Evolutionary conservation across 1,284 basidiomycete genomes (phyloP), one percentile per base, ranked within the genome.

Genomic region (Cryptococcus sp.): DNA sequence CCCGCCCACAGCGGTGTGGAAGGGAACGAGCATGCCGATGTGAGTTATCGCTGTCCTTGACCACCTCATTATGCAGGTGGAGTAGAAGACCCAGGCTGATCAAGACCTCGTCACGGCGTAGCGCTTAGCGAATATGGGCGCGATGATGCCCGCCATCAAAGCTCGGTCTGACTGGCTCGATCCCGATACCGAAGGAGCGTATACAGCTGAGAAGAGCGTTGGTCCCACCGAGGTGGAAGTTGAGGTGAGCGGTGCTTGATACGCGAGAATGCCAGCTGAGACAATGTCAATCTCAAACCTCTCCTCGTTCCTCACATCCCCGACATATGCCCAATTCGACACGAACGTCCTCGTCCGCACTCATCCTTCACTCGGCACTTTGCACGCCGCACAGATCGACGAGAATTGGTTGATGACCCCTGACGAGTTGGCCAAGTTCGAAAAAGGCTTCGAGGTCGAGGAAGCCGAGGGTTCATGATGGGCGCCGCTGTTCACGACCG

Each of bases 141-240:
- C 75, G 3, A 47, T 58, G 30, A 55, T 62, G 49, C 70, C 71
- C 13, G 51, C 60, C 6, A 50, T 68, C 6, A 61, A 67, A 17
- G 67, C 70, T 15, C 45, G 67, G 15, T 60, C 46, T 2, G 61
- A 75, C 52, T 78, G 75, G 76, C 61, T 78, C 2, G 67, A 71
- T 43, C 66, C 72, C 7, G 67, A 77, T 45, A 45, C 15, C 19
- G 17, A 1, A 10, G 30, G n/a, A 5, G 10, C 3, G 10, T 15
- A 15, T 38, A 57, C n/a, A 27, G 27, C 7, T 25, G 62, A 65
- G 54, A 54, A 47, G 30, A 46, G 22, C n/a, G 55, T 43, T 16
- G 55, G 27, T 20, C 50, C 47, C 41, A 79, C 75, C 16, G 85
- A 85, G 49, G 75, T 82, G 45, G 85, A 79, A 47, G 66, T 62